phyloP scores from a whole-genome alignment of 768 basidiomycete genomes.

The Podaxis rugospora region DNA sequence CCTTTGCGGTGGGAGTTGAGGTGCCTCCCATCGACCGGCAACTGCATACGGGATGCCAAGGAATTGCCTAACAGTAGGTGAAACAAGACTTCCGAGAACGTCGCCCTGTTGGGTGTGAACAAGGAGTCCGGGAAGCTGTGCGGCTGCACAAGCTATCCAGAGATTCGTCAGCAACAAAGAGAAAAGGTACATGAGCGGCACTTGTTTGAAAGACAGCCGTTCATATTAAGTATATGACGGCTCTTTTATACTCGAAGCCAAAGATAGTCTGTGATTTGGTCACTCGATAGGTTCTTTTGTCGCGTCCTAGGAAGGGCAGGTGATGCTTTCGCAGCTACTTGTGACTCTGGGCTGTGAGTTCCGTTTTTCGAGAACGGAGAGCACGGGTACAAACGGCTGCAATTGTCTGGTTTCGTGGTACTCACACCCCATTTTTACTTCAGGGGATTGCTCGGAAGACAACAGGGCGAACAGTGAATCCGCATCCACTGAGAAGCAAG shows the following conservation, averaged over 20 bases:
- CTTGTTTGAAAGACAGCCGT: background rate
- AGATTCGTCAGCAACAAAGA: background rate
- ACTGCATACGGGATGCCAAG: slow-evolving; percentile 31
- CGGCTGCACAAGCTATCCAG: background rate
- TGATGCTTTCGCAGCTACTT: background rate
- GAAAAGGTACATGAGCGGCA: background rate
- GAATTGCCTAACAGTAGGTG: slow-evolving; percentile 28
- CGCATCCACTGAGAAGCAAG: too few species aligned
- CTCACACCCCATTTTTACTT: background rate
- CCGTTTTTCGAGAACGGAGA: background rate
- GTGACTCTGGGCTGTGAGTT: background rate
- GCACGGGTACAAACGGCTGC: background rate
- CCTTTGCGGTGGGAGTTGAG: slow-evolving; percentile 19
- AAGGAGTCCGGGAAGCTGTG: slow-evolving; percentile 15
- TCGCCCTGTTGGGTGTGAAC: slow-evolving; percentile 28
- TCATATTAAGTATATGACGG: background rate
- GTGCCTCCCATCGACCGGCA: slow-evolving; percentile 29
- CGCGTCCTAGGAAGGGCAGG: background rate
- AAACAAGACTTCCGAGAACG: slow-evolving; percentile 24
- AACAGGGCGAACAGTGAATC: too few species aligned
- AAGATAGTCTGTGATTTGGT: background rate
- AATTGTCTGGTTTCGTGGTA: background rate
- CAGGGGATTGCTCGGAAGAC: background rate
- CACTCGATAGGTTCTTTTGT: too few species aligned
- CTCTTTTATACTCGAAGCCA: background rate